Conservation (phyloP, 495 filamentous ascomycete genomes). For the Aspergillus biplanus region DNA sequence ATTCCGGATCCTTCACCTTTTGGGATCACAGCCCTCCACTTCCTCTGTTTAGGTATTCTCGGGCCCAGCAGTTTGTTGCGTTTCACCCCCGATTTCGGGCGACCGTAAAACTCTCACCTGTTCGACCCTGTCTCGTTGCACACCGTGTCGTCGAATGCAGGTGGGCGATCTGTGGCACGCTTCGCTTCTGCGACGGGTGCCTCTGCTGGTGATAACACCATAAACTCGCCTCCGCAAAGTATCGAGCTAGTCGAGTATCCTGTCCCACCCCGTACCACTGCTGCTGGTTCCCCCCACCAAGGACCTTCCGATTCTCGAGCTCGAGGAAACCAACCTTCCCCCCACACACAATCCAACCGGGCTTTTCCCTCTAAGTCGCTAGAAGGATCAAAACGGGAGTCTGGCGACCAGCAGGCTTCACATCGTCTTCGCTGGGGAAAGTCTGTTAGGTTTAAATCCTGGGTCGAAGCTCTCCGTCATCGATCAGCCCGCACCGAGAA, state of each 20-base stretch:
- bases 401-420: background rate
- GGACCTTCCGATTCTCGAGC: conserved; percentile 8
- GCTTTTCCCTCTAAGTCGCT: background rate
- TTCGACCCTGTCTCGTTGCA: conserved; percentile 9
- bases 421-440: conserved; percentile 15
- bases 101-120: background rate
- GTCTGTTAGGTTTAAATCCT: conserved; percentile 38
- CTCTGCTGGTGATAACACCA: conserved; percentile 24
- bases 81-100: background rate
- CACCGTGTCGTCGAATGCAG: conserved; percentile 38
- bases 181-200: conserved; percentile 37
- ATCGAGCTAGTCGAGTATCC: conserved; percentile 39
- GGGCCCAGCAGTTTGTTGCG: background rate
- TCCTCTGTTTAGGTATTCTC: background rate
- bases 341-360: background rate
- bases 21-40: background rate
- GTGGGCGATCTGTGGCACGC: conserved; percentile 29
- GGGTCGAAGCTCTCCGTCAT: conserved; percentile 44
- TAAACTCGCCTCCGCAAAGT: conserved; percentile 35
- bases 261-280: conserved; percentile 22
- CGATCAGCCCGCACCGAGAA: conserved; percentile 25
- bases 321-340: background rate
- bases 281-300: conserved; percentile 4
- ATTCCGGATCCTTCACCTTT: background rate
- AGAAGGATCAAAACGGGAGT: conserved; percentile 4